phyloP scores from a whole-genome alignment of 495 filamentous ascomycete species.

The Aspergillus taichungensis region DNA sequence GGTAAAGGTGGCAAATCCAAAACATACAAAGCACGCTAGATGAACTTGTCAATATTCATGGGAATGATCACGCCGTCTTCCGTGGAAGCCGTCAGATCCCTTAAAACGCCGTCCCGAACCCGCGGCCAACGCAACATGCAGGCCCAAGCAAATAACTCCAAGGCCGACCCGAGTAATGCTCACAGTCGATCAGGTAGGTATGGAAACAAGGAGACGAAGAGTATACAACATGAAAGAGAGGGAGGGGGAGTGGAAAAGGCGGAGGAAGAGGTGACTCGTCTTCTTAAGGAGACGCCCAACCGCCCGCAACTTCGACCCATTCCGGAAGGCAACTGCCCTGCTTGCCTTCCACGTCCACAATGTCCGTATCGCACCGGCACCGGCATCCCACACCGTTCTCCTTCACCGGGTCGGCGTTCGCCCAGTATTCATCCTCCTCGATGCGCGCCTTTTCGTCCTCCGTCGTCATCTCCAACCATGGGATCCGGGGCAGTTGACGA shows the following conservation, averaged over 20 bases:
- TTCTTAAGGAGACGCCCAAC: slow-evolving; percentile 67
- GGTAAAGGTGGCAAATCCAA: slow-evolving; percentile 19
- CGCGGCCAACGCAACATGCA: slow-evolving; percentile 29
- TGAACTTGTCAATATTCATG: slow-evolving; percentile 36
- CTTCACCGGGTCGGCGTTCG: slow-evolving; percentile 70
- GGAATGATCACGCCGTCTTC: slow-evolving; percentile 31
- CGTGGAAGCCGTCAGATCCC: slow-evolving; percentile 34
- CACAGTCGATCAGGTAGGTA: slow-evolving; percentile 25
- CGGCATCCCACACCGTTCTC: slow-evolving; percentile 97
- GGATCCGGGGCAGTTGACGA: slow-evolving; percentile 72
- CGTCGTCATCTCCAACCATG: slow-evolving; percentile 79
- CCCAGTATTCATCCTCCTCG: slow-evolving; percentile 98
- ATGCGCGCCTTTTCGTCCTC: slow-evolving; percentile 75
- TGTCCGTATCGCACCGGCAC: slow-evolving; percentile 97
- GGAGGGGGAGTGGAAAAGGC: background rate
- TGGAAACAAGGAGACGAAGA: slow-evolving; percentile 25
- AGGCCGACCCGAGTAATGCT: slow-evolving; percentile 30
- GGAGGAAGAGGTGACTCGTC: too few relatives aligned
- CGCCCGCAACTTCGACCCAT: slow-evolving; percentile 97
- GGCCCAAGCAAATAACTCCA: slow-evolving; percentile 32
- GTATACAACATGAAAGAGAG: slow-evolving; percentile 23
- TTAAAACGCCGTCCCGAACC: slow-evolving; percentile 36
- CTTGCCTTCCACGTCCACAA: slow-evolving; percentile 95
- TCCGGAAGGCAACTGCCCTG: slow-evolving; percentile 89
- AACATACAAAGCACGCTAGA: slow-evolving; percentile 35